A percentile compares a stretch with the other conserved stretches of the same genome.
phyloP scores from a whole-genome alignment of 306 rosid genomes.

The Inga leiocalycina region DNA sequence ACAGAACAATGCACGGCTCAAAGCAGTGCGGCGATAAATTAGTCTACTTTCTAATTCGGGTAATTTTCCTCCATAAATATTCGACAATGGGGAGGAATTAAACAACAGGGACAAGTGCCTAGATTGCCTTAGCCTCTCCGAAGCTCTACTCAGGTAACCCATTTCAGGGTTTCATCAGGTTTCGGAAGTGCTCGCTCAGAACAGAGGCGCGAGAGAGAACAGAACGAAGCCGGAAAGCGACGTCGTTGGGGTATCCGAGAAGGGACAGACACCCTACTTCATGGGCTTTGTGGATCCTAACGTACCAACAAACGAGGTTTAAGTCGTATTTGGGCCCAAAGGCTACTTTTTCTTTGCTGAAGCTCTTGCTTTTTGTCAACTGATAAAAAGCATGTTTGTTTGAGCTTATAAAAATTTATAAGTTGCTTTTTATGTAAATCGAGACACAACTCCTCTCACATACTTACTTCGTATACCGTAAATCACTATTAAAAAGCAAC shows the following conservation, averaged over 20 bases:
- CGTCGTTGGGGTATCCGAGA: background rate
- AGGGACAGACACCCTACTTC: no score
- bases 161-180: constrained; percentile 59
- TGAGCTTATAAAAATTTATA: no score
- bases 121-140: constrained; percentile 52
- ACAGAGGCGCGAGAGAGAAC: background rate
- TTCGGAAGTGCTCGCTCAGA: constrained; percentile 14
- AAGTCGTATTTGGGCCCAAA: background rate
- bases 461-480: no score
- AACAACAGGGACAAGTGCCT: constrained; percentile 36
- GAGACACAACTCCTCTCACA: no score
- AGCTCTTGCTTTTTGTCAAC: no score
- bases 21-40: constrained; percentile 33
- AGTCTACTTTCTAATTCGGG: constrained; percentile 20
- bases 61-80: constrained; percentile 32
- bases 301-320: background rate
- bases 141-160: constrained; percentile 72
- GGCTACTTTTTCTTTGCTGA: background rate
- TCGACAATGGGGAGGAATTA: constrained; percentile 32
- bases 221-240: background rate
- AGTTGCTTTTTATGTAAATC: no score
- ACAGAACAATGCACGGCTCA: constrained; percentile 50
- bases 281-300: background rate
- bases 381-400: no score
- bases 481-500: no score